Evolutionary conservation across 441 rosid genomes (phyloP).

Genomic region (Mallotus japonicus): DNA sequence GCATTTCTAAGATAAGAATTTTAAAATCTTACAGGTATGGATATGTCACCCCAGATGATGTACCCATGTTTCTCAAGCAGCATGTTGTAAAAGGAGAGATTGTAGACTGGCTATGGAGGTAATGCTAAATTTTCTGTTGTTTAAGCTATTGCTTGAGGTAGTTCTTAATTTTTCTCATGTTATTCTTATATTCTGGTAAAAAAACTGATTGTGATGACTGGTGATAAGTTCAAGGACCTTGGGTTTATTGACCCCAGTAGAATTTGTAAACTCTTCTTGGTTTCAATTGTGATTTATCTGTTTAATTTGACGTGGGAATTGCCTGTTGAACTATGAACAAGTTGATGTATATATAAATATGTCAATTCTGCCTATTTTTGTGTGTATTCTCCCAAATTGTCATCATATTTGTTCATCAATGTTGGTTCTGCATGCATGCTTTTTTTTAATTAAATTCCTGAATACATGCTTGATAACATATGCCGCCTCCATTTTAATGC

Average conservation of each 20-base stretch:
- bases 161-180: background rate
- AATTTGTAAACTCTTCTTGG: background rate
- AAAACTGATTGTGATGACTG: background rate
- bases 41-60: conserved; percentile 85
- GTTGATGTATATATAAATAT: background rate
- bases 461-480: background rate
- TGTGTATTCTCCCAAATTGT: background rate
- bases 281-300: background rate
- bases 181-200: background rate
- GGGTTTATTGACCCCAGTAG: too few species aligned
- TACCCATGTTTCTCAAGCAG: conserved; percentile 68
- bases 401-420: background rate
- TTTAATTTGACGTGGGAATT: background rate
- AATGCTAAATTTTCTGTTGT: conserved; percentile 12
- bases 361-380: background rate
- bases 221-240: too few species aligned
- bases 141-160: background rate
- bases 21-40: conserved; percentile 65
- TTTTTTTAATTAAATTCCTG: too few species aligned
- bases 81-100: conserved; percentile 85
- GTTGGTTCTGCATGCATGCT: background rate
- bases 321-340: background rate
- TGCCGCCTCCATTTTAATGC: background rate
- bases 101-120: conserved; percentile 90
- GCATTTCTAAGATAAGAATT: background rate